Conservation (phyloP, 164 flowering plant species). For the Stephania japonica region DNA sequence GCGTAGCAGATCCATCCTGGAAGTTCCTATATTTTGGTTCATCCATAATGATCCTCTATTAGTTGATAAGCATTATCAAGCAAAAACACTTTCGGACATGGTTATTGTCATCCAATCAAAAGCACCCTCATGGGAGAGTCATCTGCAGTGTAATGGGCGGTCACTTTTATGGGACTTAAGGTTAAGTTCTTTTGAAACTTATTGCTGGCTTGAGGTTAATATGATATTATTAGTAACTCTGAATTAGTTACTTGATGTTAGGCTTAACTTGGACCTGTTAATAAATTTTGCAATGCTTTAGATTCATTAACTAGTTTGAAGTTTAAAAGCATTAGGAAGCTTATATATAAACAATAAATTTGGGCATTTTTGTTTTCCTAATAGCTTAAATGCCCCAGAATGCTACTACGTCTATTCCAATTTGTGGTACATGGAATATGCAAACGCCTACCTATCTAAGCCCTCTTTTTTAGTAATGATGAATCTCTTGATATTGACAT, state of each 20-base stretch:
- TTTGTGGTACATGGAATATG: too few species aligned
- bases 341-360: too few species aligned
- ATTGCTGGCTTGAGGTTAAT: background rate
- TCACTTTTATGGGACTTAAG: constrained; percentile 89
- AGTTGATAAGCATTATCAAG: constrained; percentile 93
- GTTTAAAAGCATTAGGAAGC: too few species aligned
- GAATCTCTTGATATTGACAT: too few species aligned
- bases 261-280: background rate
- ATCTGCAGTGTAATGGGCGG: constrained; percentile 91
- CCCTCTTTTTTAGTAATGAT: too few species aligned
- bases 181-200: constrained; percentile 29
- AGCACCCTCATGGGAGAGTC: constrained; percentile 87
- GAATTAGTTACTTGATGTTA: background rate
- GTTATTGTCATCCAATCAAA: constrained; percentile 93
- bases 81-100: constrained; percentile 97
- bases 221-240: background rate
- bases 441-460: too few species aligned
- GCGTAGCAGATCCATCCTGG: constrained; percentile 74
- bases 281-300: background rate
- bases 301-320: background rate
- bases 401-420: too few species aligned
- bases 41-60: constrained; percentile 75
- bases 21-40: constrained; percentile 97
- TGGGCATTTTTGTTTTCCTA: too few species aligned
- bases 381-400: too few species aligned